Percentiles rank a stretch among this genome's conserved stretches.
Evolutionary conservation across 352 stramenopile genomes (phyloP).

Genomic region (Phytopythium chamaehyphon): DNA sequence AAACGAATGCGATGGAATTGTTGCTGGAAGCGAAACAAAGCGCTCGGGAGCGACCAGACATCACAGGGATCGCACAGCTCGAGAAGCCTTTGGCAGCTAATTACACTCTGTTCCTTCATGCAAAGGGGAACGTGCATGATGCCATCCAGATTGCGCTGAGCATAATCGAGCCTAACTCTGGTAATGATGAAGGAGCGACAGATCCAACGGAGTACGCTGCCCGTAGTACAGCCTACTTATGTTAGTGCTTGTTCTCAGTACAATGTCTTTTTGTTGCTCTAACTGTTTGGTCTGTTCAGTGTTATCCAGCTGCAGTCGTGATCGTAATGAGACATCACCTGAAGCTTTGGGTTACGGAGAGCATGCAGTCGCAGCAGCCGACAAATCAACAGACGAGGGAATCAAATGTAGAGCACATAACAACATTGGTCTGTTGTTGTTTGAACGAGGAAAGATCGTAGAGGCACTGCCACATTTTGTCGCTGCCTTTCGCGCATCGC

Average conservation of each 20-base stretch:
- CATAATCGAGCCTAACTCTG: slow-evolving; percentile 10
- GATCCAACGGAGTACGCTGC: slow-evolving; percentile 10
- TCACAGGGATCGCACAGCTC: slow-evolving; percentile 1
- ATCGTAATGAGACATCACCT: slow-evolving; percentile 4
- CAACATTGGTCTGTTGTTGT: slow-evolving; percentile 30
- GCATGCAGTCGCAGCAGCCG: slow-evolving; percentile 15
- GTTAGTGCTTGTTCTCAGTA: slow-evolving; percentile 7
- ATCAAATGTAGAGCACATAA: slow-evolving; percentile 33
- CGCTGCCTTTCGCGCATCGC: slow-evolving; percentile 24
- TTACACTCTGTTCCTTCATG: slow-evolving; percentile 39
- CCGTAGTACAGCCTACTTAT: slow-evolving; percentile 20
- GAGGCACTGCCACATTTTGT: slow-evolving; percentile 30
- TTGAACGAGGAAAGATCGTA: slow-evolving; percentile 22
- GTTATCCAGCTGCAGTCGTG: slow-evolving; percentile 19
- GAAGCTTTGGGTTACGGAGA: slow-evolving; percentile 19
- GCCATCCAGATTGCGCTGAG: slow-evolving; percentile 23
- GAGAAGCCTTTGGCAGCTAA: slow-evolving; percentile 34
- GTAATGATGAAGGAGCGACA: slow-evolving; percentile 8
- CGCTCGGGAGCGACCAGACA: slow-evolving; percentile 1
- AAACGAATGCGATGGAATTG: slow-evolving; percentile 27
- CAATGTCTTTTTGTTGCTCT: slow-evolving; percentile 1
- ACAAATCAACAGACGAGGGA: slow-evolving; percentile 11
- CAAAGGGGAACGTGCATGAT: slow-evolving; percentile 25
- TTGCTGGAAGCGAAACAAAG: slow-evolving; percentile 36
- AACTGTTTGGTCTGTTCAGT: slow-evolving; percentile 13